These are phyloP conservation scores for Podila clonocystis DNA, from an alignment of 192 early-diverging fungal species.

Conservation along the genomic window DNA sequence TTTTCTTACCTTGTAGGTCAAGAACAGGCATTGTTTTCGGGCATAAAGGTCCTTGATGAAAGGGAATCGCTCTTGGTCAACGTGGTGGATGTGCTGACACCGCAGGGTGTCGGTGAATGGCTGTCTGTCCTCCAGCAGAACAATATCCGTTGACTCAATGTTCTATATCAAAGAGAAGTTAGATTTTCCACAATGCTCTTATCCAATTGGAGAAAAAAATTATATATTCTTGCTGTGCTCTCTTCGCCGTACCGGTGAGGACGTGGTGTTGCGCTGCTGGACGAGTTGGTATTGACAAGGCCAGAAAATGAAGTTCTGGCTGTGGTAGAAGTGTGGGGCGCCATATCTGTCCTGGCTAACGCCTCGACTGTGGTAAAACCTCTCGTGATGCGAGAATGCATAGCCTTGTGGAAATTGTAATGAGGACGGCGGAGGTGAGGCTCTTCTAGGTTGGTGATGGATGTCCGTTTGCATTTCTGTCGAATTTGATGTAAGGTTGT, in stretches of 20 bases:
- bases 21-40: background rate
- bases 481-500: background rate
- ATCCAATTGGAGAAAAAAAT: constrained; percentile 1
- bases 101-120: background rate
- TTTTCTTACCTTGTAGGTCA: constrained; percentile 2
- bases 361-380: background rate
- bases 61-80: background rate
- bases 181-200: background rate
- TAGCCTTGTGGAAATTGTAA: background rate
- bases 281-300: constrained; percentile 29
- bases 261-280: constrained; percentile 5
- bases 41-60: background rate
- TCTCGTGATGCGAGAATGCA: background rate
- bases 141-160: background rate
- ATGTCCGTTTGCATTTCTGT: background rate
- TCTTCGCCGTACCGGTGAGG: no score
- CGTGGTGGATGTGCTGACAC: background rate
- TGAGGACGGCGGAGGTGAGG: background rate
- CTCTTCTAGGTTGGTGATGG: no score
- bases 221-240: background rate
- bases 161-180: background rate
- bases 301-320: constrained; percentile 26
- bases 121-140: background rate
- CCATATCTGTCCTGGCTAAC: constrained; percentile 7
- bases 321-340: constrained; percentile 13